Percentiles rank a stretch among this genome's conserved stretches.
These are phyloP conservation scores for Nigrospora osmanthi DNA, from an alignment of 2,329 filamentous ascomycete genomes.

Conservation along the genomic window DNA sequence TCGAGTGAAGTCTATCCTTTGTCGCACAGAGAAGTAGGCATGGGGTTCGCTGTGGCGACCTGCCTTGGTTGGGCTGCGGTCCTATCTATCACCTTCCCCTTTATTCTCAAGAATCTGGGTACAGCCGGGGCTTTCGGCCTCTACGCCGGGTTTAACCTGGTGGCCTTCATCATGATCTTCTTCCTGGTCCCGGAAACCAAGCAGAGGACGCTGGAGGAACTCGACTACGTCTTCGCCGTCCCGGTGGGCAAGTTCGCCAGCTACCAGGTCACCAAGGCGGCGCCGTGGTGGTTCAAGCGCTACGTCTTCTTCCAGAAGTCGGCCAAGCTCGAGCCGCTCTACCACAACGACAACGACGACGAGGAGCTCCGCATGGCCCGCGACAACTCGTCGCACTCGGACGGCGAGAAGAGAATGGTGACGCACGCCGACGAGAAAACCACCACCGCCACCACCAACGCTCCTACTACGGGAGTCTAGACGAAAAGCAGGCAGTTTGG, in stretches of 20 bases:
- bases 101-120: conserved; percentile 37
- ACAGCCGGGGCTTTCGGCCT: conserved; percentile 38
- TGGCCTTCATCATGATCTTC: conserved; percentile 39
- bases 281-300: conserved; percentile 29
- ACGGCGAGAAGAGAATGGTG: conserved; percentile 1
- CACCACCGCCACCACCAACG: no score
- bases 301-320: conserved; percentile 20
- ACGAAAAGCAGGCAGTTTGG: no score
- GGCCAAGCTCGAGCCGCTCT: conserved; percentile 20
- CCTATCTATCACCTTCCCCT: conserved; percentile 55
- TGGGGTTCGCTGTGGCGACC: conserved; percentile 62
- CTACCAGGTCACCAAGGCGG: conserved; percentile 29
- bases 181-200: conserved; percentile 41
- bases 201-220: conserved; percentile 40
- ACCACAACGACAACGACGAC: conserved; percentile 17
- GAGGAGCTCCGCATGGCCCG: not conserved
- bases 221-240: conserved; percentile 40
- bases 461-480: no score
- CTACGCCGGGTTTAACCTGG: conserved; percentile 38
- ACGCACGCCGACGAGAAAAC: no score
- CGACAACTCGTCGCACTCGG: not conserved
- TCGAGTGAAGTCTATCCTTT: conserved; percentile 64
- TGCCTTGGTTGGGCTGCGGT: conserved; percentile 55
- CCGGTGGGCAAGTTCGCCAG: conserved; percentile 29
- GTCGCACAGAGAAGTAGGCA: conserved; percentile 63